Evolutionary conservation across 495 filamentous ascomycete species (phyloP), one percentile per base, ranked within the genome.

Genomic region (Cercophora samala): DNA sequence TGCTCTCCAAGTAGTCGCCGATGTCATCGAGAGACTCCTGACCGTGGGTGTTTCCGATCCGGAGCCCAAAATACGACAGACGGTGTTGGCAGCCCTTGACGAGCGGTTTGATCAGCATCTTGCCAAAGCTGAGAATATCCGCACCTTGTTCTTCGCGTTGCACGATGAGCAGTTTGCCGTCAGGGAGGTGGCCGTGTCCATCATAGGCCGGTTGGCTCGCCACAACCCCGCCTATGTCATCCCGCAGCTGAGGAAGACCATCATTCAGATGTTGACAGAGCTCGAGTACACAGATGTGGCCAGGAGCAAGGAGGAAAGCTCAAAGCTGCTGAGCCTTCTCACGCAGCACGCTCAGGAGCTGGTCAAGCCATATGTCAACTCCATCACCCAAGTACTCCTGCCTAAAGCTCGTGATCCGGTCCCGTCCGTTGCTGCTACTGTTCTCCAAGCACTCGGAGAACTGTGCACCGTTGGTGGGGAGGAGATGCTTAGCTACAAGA

Each of bases 161-260:
- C 97, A 98, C 69, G 95, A 99, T 72, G 92, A 97, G 66, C 84
- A 90, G 3, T 98, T 98, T 66, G 82, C 88, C 9, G 95, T 97
- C 69, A 87, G 95, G 75, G 93, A 98, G 79, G 93, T 93, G 37
- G 90, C 95, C 4, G 97, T 99, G 66, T 88, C 91, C 22, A 97
- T 99, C 69, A 97, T 98, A 72, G 95, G 95, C 17, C 91, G 95
- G 6, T 84, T 99, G 46, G 95, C 96, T 2, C 85, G 85, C 54
- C 88, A 93, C 66, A 99, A 99, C 71, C 95, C 95, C 5, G 95
- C 95, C 59, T 98, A 98, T 79, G 93, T 99, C 65, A 95, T 98
- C 71, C 95, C 95, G 4, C 93, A 93, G 0, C 77, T 99, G 29
- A 87, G 95, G 56, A 99, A 99, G 76, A 87, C 93, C 55, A 85